Evolutionary conservation across 306 rosid species (phyloP).

Genomic region (Astragalus membranaceus): DNA sequence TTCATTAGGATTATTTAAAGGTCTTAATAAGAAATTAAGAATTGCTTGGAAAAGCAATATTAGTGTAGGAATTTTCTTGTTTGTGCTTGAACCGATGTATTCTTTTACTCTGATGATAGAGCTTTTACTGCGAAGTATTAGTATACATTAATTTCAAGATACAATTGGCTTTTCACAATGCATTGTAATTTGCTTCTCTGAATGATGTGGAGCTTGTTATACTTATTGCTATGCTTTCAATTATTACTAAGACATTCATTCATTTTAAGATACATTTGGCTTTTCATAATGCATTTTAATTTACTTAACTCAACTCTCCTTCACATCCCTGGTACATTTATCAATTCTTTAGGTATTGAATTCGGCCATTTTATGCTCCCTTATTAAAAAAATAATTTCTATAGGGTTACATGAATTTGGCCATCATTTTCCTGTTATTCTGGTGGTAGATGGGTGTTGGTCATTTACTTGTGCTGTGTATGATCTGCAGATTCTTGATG

Average conservation of each 20-base stretch:
- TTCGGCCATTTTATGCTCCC: background rate
- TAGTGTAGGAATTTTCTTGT: background rate
- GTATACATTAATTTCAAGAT: background rate
- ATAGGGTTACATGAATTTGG: background rate
- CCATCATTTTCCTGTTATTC: background rate
- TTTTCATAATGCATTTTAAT: background rate
- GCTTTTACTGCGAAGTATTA: background rate
- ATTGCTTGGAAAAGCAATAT: background rate
- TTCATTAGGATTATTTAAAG: background rate
- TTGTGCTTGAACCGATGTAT: background rate
- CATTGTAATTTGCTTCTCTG: background rate
- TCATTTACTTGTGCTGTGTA: conserved; percentile 7
- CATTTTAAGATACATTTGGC: background rate
- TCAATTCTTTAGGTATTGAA: background rate
- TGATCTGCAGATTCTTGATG: conserved; percentile 78
- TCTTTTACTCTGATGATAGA: conserved; percentile 7
- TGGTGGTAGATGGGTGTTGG: background rate
- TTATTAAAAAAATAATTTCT: background rate
- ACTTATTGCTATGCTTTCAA: background rate
- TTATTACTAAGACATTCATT: background rate
- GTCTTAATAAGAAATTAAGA: conserved; percentile 1
- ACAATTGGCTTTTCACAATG: background rate
- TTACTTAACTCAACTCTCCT: background rate
- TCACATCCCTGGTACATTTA: background rate
- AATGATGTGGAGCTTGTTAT: too few relatives aligned